These are phyloP conservation scores for Udeniomyces megalosporus DNA, from an alignment of 768 basidiomycete species.

Conservation along the genomic window DNA sequence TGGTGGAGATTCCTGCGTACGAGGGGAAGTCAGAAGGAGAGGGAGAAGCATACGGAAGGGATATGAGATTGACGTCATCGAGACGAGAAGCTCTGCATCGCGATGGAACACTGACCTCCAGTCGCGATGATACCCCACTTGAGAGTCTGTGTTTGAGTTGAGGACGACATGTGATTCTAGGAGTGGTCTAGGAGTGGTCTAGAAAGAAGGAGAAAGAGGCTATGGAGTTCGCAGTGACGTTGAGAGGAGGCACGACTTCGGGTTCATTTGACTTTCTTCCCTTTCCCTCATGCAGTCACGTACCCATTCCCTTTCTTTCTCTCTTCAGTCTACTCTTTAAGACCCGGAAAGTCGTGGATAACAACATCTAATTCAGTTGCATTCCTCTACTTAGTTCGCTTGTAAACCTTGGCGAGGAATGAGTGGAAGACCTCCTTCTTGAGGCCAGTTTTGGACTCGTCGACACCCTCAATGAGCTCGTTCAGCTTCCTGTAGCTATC, in stretches of 20 bases:
- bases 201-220: not conserved
- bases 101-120: slow-evolving; percentile 4
- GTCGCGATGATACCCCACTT: slow-evolving; percentile 83
- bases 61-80: not conserved
- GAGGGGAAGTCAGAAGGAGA: not conserved
- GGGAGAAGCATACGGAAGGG: too few relatives aligned
- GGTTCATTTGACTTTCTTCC: too few relatives aligned
- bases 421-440: slow-evolving; percentile 58
- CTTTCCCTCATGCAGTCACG: too few relatives aligned
- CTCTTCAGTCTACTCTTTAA: too few relatives aligned
- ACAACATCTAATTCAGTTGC: too few relatives aligned
- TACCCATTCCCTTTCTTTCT: too few relatives aligned
- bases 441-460: slow-evolving; percentile 41
- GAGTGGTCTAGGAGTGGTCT: not conserved
- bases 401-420: slow-evolving; percentile 77
- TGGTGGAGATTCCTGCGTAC: slow-evolving; percentile 45
- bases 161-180: too few relatives aligned
- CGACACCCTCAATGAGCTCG: slow-evolving; percentile 53
- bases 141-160: too few relatives aligned
- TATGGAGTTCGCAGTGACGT: too few relatives aligned
- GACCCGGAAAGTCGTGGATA: too few relatives aligned
- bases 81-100: not conserved
- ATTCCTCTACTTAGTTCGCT: slow-evolving; percentile 37
- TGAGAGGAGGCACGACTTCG: not conserved
- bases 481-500: slow-evolving; percentile 49